phyloP scores from a whole-genome alignment of 495 filamentous ascomycete genomes.

The Penicillium subrubescens region DNA sequence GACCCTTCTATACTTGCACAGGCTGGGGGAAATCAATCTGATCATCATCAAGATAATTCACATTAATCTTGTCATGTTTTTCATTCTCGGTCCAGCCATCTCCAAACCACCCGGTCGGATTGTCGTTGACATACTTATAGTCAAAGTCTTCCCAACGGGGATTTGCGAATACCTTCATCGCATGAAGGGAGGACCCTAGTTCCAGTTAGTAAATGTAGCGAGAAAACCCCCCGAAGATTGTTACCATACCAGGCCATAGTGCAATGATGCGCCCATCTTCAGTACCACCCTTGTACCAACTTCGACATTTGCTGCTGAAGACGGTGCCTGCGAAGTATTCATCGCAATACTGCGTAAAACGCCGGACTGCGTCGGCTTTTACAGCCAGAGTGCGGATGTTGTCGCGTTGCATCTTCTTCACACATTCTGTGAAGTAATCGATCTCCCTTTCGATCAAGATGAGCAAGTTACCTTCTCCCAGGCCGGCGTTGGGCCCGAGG shows the following conservation, averaged over 20 bases:
- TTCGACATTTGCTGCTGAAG: conserved; percentile 50
- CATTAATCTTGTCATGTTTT: conserved; percentile 34
- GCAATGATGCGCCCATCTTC: conserved; percentile 38
- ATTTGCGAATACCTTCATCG: conserved; percentile 36
- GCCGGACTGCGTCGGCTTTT: conserved; percentile 42
- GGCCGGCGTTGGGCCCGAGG: conserved; percentile 48
- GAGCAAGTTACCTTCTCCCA: conserved; percentile 50
- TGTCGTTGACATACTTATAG: conserved; percentile 42
- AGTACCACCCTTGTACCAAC: conserved; percentile 55
- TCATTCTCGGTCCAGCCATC: conserved; percentile 48
- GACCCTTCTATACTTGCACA: conserved; percentile 1
- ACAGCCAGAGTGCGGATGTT: conserved; percentile 47
- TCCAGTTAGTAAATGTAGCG: not conserved
- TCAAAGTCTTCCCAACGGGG: conserved; percentile 48
- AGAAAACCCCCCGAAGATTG: not conserved
- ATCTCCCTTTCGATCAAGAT: conserved; percentile 49
- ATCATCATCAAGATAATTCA: conserved; percentile 45
- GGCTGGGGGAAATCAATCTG: conserved; percentile 38
- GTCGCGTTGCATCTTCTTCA: conserved; percentile 52
- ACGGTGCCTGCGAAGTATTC: conserved; percentile 51
- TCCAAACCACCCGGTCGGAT: conserved; percentile 42
- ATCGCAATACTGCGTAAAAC: conserved; percentile 50
- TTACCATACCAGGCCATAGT: conserved; percentile 46
- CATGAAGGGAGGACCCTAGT: conserved; percentile 44
- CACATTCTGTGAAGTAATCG: conserved; percentile 55